A percentile compares a stretch with the other conserved stretches of the same genome.
phyloP scores from a whole-genome alignment of 257 asterid genomes.

The Cynanchum wilfordii region DNA sequence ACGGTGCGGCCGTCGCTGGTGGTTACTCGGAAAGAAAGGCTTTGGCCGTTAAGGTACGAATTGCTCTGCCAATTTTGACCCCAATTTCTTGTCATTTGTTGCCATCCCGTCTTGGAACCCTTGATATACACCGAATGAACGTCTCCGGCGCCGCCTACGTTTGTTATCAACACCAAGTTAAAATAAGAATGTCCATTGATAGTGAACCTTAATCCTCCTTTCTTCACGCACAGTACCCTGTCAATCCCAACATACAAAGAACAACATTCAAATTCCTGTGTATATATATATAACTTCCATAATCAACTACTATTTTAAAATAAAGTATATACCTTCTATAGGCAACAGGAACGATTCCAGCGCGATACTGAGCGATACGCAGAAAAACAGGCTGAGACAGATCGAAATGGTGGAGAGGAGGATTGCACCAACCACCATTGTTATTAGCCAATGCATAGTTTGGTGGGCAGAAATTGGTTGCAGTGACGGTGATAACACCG shows the following conservation, averaged over 20 bases:
- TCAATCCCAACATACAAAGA: background rate
- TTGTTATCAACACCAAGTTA: constrained; percentile 46
- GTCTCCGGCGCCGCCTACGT: constrained; percentile 59
- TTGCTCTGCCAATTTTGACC: constrained; percentile 62
- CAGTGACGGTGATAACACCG: constrained; percentile 40
- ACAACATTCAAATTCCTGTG: background rate
- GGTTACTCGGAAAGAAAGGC: constrained; percentile 42
- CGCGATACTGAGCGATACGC: constrained; percentile 39
- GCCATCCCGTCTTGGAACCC: constrained; percentile 45
- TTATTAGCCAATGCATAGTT: constrained; percentile 42
- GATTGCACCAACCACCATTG: constrained; percentile 62
- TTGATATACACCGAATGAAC: constrained; percentile 39
- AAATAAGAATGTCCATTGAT: constrained; percentile 52
- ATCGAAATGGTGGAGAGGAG: constrained; percentile 55
- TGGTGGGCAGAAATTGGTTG: constrained; percentile 64
- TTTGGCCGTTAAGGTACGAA: constrained; percentile 34
- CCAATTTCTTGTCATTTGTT: constrained; percentile 49
- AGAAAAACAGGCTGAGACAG: constrained; percentile 47
- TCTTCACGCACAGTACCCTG: constrained; percentile 45
- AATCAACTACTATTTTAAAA: too few species aligned
- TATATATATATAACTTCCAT: too few species aligned
- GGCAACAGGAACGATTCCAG: constrained; percentile 44
- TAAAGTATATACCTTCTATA: constrained; percentile 28
- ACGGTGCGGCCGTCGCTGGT: constrained; percentile 46
- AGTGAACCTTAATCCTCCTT: constrained; percentile 49